Evolutionary conservation across 2,329 filamentous ascomycete genomes (phyloP).

Genomic region (Colletotrichum camelliae): DNA sequence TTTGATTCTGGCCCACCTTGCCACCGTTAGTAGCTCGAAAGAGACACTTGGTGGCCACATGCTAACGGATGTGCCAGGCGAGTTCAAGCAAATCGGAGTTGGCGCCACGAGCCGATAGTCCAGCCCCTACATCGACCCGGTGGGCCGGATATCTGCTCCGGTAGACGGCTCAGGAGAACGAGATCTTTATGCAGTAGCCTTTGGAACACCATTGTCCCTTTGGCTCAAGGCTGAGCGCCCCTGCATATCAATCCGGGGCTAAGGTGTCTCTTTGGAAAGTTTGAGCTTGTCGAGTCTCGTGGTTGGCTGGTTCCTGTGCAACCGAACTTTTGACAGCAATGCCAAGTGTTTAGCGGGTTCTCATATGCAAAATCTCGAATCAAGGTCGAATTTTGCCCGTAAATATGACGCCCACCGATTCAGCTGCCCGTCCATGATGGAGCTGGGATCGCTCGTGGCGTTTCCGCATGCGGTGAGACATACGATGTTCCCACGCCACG

Average conservation of each 20-base stretch:
- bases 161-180: not conserved
- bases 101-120: not conserved
- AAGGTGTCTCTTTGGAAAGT: not conserved
- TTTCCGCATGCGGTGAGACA: not conserved
- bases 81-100: not conserved
- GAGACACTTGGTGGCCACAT: not conserved
- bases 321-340: not conserved
- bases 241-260: not conserved
- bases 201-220: not conserved
- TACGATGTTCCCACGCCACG: not conserved
- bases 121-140: not conserved
- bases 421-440: not conserved
- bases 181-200: not conserved
- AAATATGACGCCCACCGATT: not conserved
- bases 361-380: not conserved
- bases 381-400: not conserved
- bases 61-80: not conserved
- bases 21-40: not conserved
- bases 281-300: not conserved
- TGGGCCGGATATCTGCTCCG: not conserved
- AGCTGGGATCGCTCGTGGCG: not conserved
- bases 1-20: not conserved
- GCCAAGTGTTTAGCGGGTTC: not conserved
- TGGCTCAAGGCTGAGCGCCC: not conserved
- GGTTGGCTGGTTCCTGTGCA: not conserved